Conservation (phyloP, 106 monocot species). For the Amphibolis antarctica region DNA sequence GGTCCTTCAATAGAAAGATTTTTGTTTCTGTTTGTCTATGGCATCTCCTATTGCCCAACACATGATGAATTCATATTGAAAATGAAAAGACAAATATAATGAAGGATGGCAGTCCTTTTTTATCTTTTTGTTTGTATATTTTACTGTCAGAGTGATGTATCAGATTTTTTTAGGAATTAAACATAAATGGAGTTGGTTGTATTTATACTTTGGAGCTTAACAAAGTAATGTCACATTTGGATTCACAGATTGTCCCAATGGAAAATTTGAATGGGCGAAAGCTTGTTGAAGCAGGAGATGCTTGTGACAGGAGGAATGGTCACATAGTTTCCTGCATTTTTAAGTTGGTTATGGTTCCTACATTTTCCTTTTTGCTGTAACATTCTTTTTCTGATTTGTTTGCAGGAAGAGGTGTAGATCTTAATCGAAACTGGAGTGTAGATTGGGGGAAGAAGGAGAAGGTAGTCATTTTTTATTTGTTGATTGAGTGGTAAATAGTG, state of each 20-base stretch:
- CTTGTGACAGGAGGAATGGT: constrained; percentile 98
- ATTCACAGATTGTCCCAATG: constrained; percentile 79
- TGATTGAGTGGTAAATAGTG: too few relatives aligned
- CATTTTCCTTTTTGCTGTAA: neutral
- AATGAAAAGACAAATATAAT: too few relatives aligned
- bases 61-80: too few relatives aligned
- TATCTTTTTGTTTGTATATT: neutral
- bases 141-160: too few relatives aligned
- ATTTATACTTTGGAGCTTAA: too few relatives aligned
- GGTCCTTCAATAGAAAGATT: too few relatives aligned
- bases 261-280: constrained; percentile 92
- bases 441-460: constrained; percentile 99
- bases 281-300: constrained; percentile 80
- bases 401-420: constrained; percentile 96
- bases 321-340: neutral
- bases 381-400: constrained; percentile 3
- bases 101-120: neutral
- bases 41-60: too few relatives aligned
- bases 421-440: constrained; percentile 96
- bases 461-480: constrained; percentile 15
- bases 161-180: too few relatives aligned
- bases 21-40: too few relatives aligned
- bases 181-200: too few relatives aligned
- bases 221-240: too few relatives aligned
- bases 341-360: neutral